These are phyloP conservation scores for Fusarium sp. DNA, from an alignment of 2,329 filamentous ascomycete species.

Conservation along the genomic window DNA sequence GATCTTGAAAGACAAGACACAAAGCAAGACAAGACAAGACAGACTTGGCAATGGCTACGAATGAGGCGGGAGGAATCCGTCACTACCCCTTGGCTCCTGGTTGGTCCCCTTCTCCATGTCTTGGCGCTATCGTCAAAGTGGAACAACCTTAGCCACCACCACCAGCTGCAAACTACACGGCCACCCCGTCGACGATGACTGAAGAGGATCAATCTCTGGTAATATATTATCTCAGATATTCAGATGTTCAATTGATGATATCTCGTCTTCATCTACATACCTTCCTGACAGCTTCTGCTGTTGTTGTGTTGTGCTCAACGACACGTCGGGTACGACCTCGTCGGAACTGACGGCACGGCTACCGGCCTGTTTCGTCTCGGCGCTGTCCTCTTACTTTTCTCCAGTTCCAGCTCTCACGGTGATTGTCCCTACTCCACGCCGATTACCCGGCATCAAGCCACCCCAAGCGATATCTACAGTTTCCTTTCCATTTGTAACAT, in stretches of 20 bases:
- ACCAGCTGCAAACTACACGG: neutral
- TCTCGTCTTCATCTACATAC: neutral
- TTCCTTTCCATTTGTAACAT: slow-evolving; percentile 12
- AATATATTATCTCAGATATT: neutral
- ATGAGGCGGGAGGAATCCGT: slow-evolving; percentile 32
- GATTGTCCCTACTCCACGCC: neutral
- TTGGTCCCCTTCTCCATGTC: slow-evolving; percentile 30
- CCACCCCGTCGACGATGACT: slow-evolving; percentile 5
- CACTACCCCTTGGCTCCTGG: slow-evolving; percentile 23
- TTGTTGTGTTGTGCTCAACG: neutral
- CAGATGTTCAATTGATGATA: neutral
- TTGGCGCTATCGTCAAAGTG: slow-evolving; percentile 14
- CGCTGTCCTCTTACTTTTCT: slow-evolving; percentile 17
- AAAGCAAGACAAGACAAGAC: neutral
- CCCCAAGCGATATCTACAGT: slow-evolving; percentile 1
- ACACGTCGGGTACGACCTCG: slow-evolving; percentile 6
- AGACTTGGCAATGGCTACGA: slow-evolving; percentile 27
- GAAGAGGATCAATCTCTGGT: neutral
- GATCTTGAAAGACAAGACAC: neutral
- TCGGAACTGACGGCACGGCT: slow-evolving; percentile 42
- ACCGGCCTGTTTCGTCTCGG: slow-evolving; percentile 39
- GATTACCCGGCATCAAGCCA: slow-evolving; percentile 22
- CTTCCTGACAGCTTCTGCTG: neutral
- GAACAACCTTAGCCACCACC: neutral
- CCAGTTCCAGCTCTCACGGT: slow-evolving; percentile 3